Evolutionary conservation across 2,329 filamentous ascomycete species (phyloP), one percentile per base, ranked within the genome.

Genomic region (Aspergillus nomiae): DNA sequence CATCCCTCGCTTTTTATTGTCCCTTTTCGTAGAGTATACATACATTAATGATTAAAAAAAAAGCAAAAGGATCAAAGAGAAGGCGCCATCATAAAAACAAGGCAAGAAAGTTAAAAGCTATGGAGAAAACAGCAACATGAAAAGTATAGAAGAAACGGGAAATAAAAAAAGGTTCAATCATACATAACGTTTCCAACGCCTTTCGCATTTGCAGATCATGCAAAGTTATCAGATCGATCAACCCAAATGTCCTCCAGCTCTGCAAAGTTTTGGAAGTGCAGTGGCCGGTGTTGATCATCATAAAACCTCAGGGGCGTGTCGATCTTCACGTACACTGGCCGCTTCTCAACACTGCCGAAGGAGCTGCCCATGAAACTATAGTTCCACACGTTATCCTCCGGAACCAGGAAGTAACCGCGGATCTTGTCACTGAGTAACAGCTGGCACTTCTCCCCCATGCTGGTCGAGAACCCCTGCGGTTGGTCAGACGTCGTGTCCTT

Each of bases 211-310:
- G 57, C 55, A 60, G 62, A 69, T 84, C 86, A 98, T 71, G 92
- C 94, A 82, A 99, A 96, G 77, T 94, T 94, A 82, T 99, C 94
- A 67, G 88, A 88, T 72, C 93, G 86, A 78, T 99, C 95, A 54
- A 97, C 94, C 88, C 94, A 96, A 48, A 96, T 91, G 79, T 99
- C 94, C 81, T 99, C 95, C 76, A 99, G 80, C 83, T 99, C 94
- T 1, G 94, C 92, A 81, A 99, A 99, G 79, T 93, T 97, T 77
- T 94, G 90, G 86, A 99, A 99, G 81, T 99, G 95, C 61, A 97
- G 83, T 19, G 94, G 94, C 30, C 95, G 88, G 79, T 99, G 96
- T 71, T 93, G 86, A 71, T 94, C 93, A 75, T 91, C 94, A 81
- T 99, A 99, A 81, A 97, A 98, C 10, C 91, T 85, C 66, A 90